A percentile compares a stretch with the other conserved stretches of the same genome.
These are phyloP conservation scores for Brassica juncea DNA, from an alignment of 345 rosid genomes.

Conservation along the genomic window DNA sequence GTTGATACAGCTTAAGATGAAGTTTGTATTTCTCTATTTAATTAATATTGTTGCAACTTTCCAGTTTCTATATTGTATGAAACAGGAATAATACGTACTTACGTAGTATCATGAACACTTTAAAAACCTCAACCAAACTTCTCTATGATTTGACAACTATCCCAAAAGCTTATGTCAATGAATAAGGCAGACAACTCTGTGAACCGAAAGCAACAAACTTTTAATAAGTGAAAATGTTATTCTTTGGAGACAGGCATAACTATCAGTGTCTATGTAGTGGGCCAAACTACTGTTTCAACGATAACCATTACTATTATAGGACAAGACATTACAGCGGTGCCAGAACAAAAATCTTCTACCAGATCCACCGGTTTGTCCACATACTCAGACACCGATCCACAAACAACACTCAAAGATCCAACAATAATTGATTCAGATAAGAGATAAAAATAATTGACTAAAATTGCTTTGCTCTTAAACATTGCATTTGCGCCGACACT, in stretches of 20 bases:
- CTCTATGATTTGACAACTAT: neutral
- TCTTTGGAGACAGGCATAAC: neutral
- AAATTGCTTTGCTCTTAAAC: constrained; percentile 11
- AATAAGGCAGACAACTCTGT: neutral
- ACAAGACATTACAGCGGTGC: neutral
- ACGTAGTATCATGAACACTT: neutral
- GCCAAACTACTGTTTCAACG: neutral
- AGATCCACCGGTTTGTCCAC: neutral
- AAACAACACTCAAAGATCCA: neutral
- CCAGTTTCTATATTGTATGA: neutral
- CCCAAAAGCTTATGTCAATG: neutral
- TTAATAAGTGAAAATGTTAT: neutral
- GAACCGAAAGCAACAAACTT: neutral
- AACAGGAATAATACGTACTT: neutral
- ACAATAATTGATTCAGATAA: neutral
- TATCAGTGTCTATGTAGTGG: neutral
- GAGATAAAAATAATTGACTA: neutral
- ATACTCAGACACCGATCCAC: neutral
- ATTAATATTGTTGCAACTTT: neutral
- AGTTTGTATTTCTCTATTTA: neutral
- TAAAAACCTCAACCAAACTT: neutral
- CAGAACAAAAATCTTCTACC: neutral
- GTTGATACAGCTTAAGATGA: neutral
- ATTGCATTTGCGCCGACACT: constrained; percentile 32
- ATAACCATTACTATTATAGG: neutral